Evolutionary conservation across 140 eudicot species (phyloP).

Genomic region (Eryngium alpinum): DNA sequence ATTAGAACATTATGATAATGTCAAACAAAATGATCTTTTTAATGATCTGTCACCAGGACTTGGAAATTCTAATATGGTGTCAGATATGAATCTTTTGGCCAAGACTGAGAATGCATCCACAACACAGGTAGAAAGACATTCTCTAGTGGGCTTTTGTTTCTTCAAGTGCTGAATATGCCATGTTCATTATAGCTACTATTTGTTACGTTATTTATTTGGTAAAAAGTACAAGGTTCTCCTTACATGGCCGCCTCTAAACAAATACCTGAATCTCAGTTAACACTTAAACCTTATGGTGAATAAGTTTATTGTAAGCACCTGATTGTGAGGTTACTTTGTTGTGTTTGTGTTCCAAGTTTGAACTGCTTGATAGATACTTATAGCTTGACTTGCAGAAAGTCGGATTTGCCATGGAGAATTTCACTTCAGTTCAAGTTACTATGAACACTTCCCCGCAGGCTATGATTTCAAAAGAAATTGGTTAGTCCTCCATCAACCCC

Average conservation of each 20-base stretch:
- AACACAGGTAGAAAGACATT: constrained; percentile 27
- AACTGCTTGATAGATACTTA: constrained; percentile 12
- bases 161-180: not conserved
- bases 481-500: not conserved
- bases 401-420: constrained; percentile 20
- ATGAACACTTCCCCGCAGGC: constrained; percentile 27
- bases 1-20: constrained; percentile 21
- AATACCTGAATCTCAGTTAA: not conserved
- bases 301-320: not conserved
- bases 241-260: not conserved
- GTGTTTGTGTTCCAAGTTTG: not conserved
- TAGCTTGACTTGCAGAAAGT: constrained; percentile 41
- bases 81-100: constrained; percentile 21
- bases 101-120: constrained; percentile 21
- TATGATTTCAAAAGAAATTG: not conserved
- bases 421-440: constrained; percentile 24
- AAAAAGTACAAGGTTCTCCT: not conserved
- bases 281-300: not conserved
- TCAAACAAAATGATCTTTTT: constrained; percentile 4
- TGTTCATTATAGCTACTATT: not conserved
- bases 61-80: constrained; percentile 21
- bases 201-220: not conserved
- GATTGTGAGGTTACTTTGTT: not conserved
- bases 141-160: not conserved
- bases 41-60: constrained; percentile 13